Conservation (phyloP, 345 rosid species). For the Cochlearia excelsa region DNA sequence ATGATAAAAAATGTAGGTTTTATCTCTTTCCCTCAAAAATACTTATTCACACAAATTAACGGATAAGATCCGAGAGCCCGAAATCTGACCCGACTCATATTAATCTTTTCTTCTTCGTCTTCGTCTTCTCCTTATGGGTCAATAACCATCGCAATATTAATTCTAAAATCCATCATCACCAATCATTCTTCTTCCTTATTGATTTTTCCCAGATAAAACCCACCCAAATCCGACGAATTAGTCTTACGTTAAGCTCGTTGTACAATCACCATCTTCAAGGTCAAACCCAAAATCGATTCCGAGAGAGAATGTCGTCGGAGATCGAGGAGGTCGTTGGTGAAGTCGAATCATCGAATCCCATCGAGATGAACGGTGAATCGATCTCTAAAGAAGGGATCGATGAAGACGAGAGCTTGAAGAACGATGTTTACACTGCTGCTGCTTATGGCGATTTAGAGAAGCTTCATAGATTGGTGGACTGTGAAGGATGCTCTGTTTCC, state of each 20-base stretch:
- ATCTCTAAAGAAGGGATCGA: slow-evolving; percentile 20
- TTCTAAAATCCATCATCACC: background rate
- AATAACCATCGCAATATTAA: slow-evolving; percentile 26
- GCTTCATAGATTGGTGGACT: slow-evolving; percentile 80
- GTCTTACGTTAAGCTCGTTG: background rate
- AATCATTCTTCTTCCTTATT: slow-evolving; percentile 13
- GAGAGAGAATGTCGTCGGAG: slow-evolving; percentile 77
- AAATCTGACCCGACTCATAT: slow-evolving; percentile 22
- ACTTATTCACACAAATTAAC: background rate
- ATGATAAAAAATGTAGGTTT: too few relatives aligned
- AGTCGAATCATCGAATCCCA: slow-evolving; percentile 40
- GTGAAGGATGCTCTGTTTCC: slow-evolving; percentile 68
- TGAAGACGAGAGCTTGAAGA: slow-evolving; percentile 55
- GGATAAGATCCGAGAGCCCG: slow-evolving; percentile 13
- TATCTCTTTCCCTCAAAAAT: too few relatives aligned
- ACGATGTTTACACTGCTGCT: slow-evolving; percentile 83
- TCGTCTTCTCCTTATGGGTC: slow-evolving; percentile 35
- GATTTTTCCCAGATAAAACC: slow-evolving; percentile 49
- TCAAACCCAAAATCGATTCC: slow-evolving; percentile 27
- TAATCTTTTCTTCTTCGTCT: slow-evolving; percentile 2
- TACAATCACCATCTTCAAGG: slow-evolving; percentile 18
- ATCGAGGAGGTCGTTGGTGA: slow-evolving; percentile 94
- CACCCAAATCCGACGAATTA: slow-evolving; percentile 22
- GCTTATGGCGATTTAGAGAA: slow-evolving; percentile 93
- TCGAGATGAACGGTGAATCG: slow-evolving; percentile 32